Evolutionary conservation across 345 rosid genomes (phyloP), one percentile per base, ranked within the genome.

Genomic region (Cardamine resedifolia): DNA sequence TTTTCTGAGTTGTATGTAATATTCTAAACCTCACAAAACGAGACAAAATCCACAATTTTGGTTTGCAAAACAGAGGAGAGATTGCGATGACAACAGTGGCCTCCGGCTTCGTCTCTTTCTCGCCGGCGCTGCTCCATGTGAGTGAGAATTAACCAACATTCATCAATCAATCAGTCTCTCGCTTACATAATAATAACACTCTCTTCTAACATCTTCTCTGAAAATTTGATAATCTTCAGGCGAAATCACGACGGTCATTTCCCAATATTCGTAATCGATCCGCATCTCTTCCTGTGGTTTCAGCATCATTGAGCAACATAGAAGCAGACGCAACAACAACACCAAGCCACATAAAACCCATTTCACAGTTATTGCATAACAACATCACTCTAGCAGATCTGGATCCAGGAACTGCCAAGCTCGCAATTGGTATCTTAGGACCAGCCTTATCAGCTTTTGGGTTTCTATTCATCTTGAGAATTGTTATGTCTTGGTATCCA

Each of bases 401-500:
- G 53, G 96, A 88, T 71, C 96, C 94, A 36, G 81, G 85, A 51
- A 87, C 89, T 0, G 98, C 94, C 0, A 93, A 90, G 82, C 57
- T 87, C 26, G 87, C 87, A 3, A 83, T 90, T 12, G 80, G 89
- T 16, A 68, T 90, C 34, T 70, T 90, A 59, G 92, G 98, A 28
- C 96, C 97, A 0, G 71, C 85, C 18, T 85, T 89, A 68, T 88
- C 97, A 1, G 90, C 83, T 8, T 90, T 94, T 72, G 82, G 80
- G 2, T 91, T 89, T 83, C 79, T 91, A 0, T 94, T 94, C 28
- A 80, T 94, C 7, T 1, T 84, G 80, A 86, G 97, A 57, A 88
- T 91, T 52, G 77, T 94, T 12, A 94, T 94, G 98, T 91, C 97
- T 34, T 94, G 98, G 96, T 94, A 94, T 67, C 98, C 97, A 0